Evolutionary conservation across 1,284 basidiomycete genomes (phyloP).

Genomic region (Cutaneotrichosporon daszewskae): DNA sequence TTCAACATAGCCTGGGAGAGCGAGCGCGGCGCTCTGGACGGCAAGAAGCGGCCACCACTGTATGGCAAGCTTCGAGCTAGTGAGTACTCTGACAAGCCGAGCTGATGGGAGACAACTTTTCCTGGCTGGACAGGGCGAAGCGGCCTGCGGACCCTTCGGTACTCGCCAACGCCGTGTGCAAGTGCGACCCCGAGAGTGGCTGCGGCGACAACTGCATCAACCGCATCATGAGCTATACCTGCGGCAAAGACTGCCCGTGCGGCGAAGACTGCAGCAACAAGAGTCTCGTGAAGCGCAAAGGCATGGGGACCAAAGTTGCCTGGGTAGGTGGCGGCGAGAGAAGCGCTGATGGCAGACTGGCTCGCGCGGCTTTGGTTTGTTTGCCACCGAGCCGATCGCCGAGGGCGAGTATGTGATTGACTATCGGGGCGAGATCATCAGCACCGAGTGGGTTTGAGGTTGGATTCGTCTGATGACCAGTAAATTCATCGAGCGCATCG

Average conservation of each 20-base stretch:
- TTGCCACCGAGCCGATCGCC: constrained; percentile 44
- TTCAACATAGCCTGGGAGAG: constrained; percentile 43
- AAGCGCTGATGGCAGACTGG: constrained; percentile 38
- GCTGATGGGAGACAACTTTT: constrained; percentile 9
- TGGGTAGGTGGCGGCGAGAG: constrained; percentile 21
- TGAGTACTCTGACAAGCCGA: constrained; percentile 16
- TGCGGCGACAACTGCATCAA: constrained; percentile 50
- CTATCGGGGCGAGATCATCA: constrained; percentile 50
- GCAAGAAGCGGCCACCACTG: constrained; percentile 40
- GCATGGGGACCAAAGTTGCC: constrained; percentile 33
- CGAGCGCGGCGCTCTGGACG: constrained; percentile 42
- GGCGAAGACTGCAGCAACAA: constrained; percentile 43
- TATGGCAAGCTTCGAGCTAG: constrained; percentile 31
- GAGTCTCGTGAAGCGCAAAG: constrained; percentile 33
- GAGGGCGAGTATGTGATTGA: constrained; percentile 50
- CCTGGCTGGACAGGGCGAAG: constrained; percentile 3
- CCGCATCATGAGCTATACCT: constrained; percentile 50
- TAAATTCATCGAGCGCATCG: constrained; percentile 40
- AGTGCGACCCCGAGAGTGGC: constrained; percentile 38
- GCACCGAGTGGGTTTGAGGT: constrained; percentile 25
- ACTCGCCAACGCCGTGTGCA: constrained; percentile 35
- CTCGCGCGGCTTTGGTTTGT: constrained; percentile 49
- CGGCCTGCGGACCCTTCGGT: background rate
- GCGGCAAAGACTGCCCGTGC: constrained; percentile 48
- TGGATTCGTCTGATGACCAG: constrained; percentile 10